Evolutionary conservation across 495 filamentous ascomycete genomes (phyloP), one percentile per base, ranked within the genome.

Genomic region (Penicillium canariense): DNA sequence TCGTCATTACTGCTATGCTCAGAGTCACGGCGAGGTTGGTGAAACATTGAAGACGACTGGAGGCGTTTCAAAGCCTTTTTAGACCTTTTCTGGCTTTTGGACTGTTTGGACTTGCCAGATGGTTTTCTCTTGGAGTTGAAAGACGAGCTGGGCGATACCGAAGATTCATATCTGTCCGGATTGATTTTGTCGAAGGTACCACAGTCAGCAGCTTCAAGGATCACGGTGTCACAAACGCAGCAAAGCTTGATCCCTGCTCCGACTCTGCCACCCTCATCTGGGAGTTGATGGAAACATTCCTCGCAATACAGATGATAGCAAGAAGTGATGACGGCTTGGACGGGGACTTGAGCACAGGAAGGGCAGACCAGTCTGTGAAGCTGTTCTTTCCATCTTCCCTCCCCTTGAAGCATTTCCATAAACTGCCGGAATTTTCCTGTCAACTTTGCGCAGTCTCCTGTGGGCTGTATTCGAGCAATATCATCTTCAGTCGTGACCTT

Each of bases 281-380:
- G 18, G n/a, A 77, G 48, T n/a, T 23, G 28, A 0, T 53, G 14
- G 14, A 77, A 72, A 55, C 81, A 82, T 9, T 66, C 66, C 8
- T 65, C 28, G 58, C 80, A 84, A 43, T 77, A 80, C 1, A 79
- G 46, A 42, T 84, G 81, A 15, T 63, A 44, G 56, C 81, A 84
- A 9, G 63, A 61, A 0, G 78, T 81, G 9, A 81, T 46, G 1
- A 65, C 58, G 3, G 70, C 63, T 0, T 68, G 54, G 0, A 66
- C 58, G 0, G 74, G 67, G 0, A 38, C 5, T 1, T 60, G 18
- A 0, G 46, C 26, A 57, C 81, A 83, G 1, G 18, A 38, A 1
- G 67, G 47, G 55, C 80, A 83, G 5, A 50, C 45, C 0, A 48
- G 60, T n/a, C 72, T 66, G 9, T 63, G 17, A 4, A 15, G 14